A percentile compares a stretch with the other conserved stretches of the same genome.
Conservation (phyloP, 2,329 filamentous ascomycete genomes). For the Cladorrhinum sp. region DNA sequence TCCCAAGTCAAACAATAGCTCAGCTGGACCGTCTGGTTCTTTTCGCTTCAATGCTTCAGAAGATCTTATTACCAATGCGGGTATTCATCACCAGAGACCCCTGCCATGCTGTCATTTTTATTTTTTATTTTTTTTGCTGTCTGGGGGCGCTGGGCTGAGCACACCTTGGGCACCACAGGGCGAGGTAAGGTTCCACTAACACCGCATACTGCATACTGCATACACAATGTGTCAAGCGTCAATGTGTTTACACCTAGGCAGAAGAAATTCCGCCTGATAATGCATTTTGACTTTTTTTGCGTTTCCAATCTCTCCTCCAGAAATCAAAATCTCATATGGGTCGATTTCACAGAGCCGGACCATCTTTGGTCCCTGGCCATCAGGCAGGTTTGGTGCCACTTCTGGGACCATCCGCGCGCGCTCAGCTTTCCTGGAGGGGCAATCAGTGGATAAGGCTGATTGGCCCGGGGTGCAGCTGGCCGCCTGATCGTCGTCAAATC, state of each 20-base stretch:
- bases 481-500: conserved; percentile 19
- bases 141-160: background rate
- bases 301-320: too few relatives aligned
- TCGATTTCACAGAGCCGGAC: conserved; percentile 1
- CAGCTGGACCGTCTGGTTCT: background rate
- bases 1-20: background rate
- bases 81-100: conserved; percentile 2
- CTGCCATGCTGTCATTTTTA: too few relatives aligned
- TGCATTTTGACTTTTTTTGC: background rate
- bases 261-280: background rate
- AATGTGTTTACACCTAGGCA: background rate
- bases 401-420: conserved; percentile 14
- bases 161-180: background rate
- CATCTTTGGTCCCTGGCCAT: background rate
- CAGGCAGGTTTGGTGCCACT: conserved; percentile 12
- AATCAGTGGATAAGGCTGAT: background rate
- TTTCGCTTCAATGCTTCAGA: background rate
- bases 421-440: background rate
- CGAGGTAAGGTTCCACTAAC: background rate
- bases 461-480: conserved; percentile 11
- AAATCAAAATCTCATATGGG: background rate
- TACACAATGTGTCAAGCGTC: background rate
- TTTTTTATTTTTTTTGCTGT: background rate
- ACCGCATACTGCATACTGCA: background rate
- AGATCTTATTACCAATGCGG: conserved; percentile 8